These are phyloP conservation scores for Didymella keratinophila DNA, from an alignment of 2,329 filamentous ascomycete species.

Conservation along the genomic window DNA sequence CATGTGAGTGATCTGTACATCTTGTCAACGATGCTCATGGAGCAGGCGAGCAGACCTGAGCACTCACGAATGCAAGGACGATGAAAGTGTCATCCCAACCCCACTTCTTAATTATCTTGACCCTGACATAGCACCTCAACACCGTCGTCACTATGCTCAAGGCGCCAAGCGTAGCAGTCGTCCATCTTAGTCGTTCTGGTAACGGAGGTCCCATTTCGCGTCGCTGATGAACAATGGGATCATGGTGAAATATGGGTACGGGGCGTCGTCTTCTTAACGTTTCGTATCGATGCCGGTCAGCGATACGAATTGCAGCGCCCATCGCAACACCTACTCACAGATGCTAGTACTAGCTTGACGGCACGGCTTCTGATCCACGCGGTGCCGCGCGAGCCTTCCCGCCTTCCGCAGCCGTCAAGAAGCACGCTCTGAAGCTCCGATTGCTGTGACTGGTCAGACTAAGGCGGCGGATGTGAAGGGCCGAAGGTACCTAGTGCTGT, in stretches of 20 bases:
- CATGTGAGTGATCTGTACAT: slow-evolving; percentile 11
- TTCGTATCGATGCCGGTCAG: neutral
- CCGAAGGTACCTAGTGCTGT: slow-evolving; percentile 1
- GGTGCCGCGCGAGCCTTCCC: slow-evolving; percentile 3
- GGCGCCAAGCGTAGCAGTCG: slow-evolving; percentile 16
- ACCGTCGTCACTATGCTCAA: slow-evolving; percentile 24
- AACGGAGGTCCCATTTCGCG: slow-evolving; percentile 11
- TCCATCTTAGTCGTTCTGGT: slow-evolving; percentile 16
- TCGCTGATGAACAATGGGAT: neutral
- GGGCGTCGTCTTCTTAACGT: neutral
- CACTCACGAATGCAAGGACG: slow-evolving; percentile 20
- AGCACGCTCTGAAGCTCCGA: neutral
- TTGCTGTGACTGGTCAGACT: neutral
- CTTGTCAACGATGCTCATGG: neutral
- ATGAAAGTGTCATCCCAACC: slow-evolving; percentile 29
- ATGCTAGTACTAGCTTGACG: neutral
- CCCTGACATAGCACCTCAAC: slow-evolving; percentile 25
- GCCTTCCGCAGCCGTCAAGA: slow-evolving; percentile 1
- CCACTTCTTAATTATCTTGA: slow-evolving; percentile 21
- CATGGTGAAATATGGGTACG: too few species aligned
- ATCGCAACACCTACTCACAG: neutral
- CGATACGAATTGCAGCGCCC: neutral
- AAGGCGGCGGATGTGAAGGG: neutral
- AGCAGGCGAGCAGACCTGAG: neutral
- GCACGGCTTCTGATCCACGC: neutral